Base-by-base conservation (phyloP, 2,329 filamentous ascomycete species). In the Arthrinium puccinioides region DNA sequence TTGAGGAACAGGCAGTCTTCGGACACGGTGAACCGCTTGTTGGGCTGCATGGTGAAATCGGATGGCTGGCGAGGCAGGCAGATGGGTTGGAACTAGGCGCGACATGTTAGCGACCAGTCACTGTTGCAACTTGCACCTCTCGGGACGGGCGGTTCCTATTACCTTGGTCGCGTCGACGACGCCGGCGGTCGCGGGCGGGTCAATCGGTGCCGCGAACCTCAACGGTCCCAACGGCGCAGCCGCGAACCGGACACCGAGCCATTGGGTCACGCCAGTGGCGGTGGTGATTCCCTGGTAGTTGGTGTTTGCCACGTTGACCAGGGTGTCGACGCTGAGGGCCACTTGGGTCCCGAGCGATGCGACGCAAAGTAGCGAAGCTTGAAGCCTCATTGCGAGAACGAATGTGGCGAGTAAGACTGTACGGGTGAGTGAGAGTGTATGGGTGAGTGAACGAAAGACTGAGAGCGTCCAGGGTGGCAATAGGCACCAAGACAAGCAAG, bases 1-100 rank as follows among this genome's bases (percentile, higher is more conserved):
- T 79, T 71, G 6, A 84, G 62, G 43, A 78, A 80, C 2, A 87
- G 67, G 52, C 84, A 88, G 45, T 83, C 79, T 48, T 83, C 79
- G 20, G 32, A 9, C 37, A 43, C 40, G n/a, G 41, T 44, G 23
- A 35, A 35, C 21, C 24, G 20, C 34, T 29, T 20, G 16, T 27
- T 25, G 27, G 23, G 25, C 27, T 41, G 13, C 36, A 35, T 35
- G 23, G 32, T 35, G 32, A 35, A 35, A 13, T 27, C 32, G 16
- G 32, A 35, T 13, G 39, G 14, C 30, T 31, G 9, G 31, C 35
- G 21, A 24, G 34, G 20, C 13, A 41, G 10, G 21, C 39, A 41
- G n/a, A 38, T 35, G 23, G 39, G 35, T 6, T 20, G 29, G 28
- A 37, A 41, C 39, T n/a, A n/a, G n/a, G n/a, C n/a, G n/a, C n/a